Percentiles rank a stretch among this genome's conserved stretches.
phyloP scores from a whole-genome alignment of 208 protist genomes.

The Acanthamoeba triangularis region DNA sequence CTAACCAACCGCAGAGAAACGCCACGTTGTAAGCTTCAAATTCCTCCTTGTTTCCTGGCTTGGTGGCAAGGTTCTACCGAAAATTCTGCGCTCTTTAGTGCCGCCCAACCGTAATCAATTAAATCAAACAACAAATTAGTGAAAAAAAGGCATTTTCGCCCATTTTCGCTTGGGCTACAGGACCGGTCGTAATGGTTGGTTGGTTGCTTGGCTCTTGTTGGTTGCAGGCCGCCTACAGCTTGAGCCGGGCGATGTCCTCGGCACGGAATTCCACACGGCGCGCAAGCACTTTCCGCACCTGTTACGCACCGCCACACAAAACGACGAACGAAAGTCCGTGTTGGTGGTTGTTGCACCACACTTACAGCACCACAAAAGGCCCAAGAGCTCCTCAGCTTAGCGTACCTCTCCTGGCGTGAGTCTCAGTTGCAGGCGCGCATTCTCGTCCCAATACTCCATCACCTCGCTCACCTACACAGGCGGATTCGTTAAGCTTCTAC shows the following conservation, averaged over 20 bases:
- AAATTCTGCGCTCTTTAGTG: too few species aligned
- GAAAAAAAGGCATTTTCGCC: too few species aligned
- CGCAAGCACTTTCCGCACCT: slow-evolving; percentile 61
- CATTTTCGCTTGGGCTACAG: too few species aligned
- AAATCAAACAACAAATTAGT: too few species aligned
- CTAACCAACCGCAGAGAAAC: neutral
- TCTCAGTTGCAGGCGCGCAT: neutral
- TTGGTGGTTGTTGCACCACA: neutral
- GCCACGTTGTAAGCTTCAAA: neutral
- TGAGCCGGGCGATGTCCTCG: slow-evolving; percentile 29
- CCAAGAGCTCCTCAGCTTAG: too few species aligned
- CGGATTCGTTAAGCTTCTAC: neutral
- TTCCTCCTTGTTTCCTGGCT: neutral
- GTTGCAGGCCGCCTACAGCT: neutral
- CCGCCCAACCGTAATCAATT: too few species aligned
- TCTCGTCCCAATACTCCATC: slow-evolving; percentile 69
- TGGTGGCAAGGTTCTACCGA: too few species aligned
- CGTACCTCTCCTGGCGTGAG: slow-evolving; percentile 62
- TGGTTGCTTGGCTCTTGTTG: neutral
- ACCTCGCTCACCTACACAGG: slow-evolving; percentile 1
- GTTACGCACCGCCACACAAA: neutral
- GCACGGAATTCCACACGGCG: slow-evolving; percentile 39
- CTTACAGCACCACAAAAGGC: neutral
- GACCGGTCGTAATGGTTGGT: neutral
- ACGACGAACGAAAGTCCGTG: neutral